phyloP scores from a whole-genome alignment of 2,329 filamentous ascomycete genomes.

The Exophiala sideris region DNA sequence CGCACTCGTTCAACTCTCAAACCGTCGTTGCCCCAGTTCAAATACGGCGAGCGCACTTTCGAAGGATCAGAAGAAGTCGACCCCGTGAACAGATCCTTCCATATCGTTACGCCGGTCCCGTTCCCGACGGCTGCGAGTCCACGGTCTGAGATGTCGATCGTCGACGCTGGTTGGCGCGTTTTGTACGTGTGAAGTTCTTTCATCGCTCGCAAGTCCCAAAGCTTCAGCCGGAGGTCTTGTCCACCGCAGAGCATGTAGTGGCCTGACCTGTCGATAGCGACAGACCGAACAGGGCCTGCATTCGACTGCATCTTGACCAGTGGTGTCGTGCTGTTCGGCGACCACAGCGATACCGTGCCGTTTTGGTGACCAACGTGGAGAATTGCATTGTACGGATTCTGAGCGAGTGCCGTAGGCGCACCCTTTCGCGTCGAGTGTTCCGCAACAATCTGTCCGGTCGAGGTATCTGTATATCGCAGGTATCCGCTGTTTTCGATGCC shows the following conservation, averaged over 20 bases:
- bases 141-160: slow-evolving; percentile 82
- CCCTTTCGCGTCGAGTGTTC: slow-evolving; percentile 84
- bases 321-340: slow-evolving; percentile 80
- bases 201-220: slow-evolving; percentile 95
- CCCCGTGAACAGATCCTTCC: slow-evolving; percentile 84
- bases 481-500: slow-evolving; percentile 70
- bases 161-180: slow-evolving; percentile 75
- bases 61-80: slow-evolving; percentile 65
- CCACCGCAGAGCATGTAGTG: slow-evolving; percentile 94
- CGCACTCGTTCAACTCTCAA: slow-evolving; percentile 72
- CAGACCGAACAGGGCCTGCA: slow-evolving; percentile 77
- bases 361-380: slow-evolving; percentile 93
- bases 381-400: slow-evolving; percentile 91
- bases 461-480: slow-evolving; percentile 92
- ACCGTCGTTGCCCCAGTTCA: slow-evolving; percentile 80
- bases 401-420: slow-evolving; percentile 74
- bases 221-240: slow-evolving; percentile 85
- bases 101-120: slow-evolving; percentile 84
- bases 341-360: slow-evolving; percentile 92
- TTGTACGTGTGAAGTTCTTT: slow-evolving; percentile 88
- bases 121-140: slow-evolving; percentile 85
- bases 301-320: slow-evolving; percentile 90
- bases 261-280: slow-evolving; percentile 84
- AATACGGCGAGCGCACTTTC: slow-evolving; percentile 83
- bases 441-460: slow-evolving; percentile 81